Evolutionary conservation across 2,329 filamentous ascomycete genomes (phyloP), one percentile per base, ranked within the genome.

Genomic region (Ceratocystis colombiana): DNA sequence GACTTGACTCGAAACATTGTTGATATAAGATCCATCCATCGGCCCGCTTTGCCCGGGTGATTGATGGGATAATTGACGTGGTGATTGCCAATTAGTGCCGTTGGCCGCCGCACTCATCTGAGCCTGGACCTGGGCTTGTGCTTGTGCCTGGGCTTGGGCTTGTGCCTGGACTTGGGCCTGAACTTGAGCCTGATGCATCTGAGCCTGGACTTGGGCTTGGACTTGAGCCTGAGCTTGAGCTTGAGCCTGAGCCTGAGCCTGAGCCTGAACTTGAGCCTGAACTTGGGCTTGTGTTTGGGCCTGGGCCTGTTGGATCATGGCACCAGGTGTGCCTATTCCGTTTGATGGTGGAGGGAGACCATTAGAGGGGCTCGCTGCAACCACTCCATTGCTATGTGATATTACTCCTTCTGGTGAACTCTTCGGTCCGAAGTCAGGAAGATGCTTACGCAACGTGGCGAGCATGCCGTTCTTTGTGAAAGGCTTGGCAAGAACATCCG

Each of bases 401-500:
- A 67, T 45, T 2, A 59, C 53, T 17, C 55, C 20, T 44, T 66
- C 64, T 17, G 61, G 61, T 5, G 65, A 61, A 12, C 57, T 59
- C 61, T 66, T 59, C 20, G 62, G 44, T 28, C 53, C 28, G 20
- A 96, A 80, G 73, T 91, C 88, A n/a, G 84, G 82, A 62, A 97
- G 80, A 73, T 96, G 90, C 73, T 93, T 95, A 75, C 94, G 89
- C 37, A 99, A 81, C 77, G 96, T 88, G 70, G 88, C 86, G 66
- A 90, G 81, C 79, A 94, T 89, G 48, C 88, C 89, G 70, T 91
- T 88, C 71, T 88, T 88, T 3, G 94, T 99, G 74, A 99, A 99
- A 0, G 94, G 94, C 73, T 99, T 99, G 0, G 94, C 93, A 68
- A 99, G 79, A 20, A 99, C 93, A 73, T 96, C 94, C 73, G 96